These are phyloP conservation scores for Sutorius eximius DNA, from an alignment of 1,284 basidiomycete genomes.

Conservation along the genomic window DNA sequence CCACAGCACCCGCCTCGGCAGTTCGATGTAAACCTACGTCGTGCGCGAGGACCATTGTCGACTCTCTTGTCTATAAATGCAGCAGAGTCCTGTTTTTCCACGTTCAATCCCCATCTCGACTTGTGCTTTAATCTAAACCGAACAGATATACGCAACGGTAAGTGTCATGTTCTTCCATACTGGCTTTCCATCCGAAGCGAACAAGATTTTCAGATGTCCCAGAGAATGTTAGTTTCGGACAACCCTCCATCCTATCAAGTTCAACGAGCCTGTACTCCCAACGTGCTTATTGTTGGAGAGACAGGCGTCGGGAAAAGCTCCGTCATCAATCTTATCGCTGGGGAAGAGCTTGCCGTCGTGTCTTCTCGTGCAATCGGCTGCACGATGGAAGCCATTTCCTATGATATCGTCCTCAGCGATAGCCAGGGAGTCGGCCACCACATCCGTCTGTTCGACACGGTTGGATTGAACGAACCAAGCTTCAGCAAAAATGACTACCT, in stretches of 20 bases:
- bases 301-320: neutral
- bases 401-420: neutral
- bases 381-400: neutral
- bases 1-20: neutral
- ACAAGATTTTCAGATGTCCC: slow-evolving; percentile 6
- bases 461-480: neutral
- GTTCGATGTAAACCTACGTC: neutral
- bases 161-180: neutral
- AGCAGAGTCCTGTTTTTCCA: neutral
- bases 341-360: neutral
- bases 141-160: slow-evolving; percentile 8
- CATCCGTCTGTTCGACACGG: neutral
- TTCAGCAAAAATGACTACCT: neutral
- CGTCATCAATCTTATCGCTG: neutral
- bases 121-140: neutral
- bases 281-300: neutral
- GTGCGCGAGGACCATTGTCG: neutral
- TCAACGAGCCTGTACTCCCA: neutral
- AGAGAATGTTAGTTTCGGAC: neutral
- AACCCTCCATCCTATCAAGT: slow-evolving; percentile 4
- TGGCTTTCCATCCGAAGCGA: neutral
- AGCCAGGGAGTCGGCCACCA: neutral
- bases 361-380: neutral
- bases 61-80: slow-evolving; percentile 19
- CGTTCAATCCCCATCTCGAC: neutral